Evolutionary conservation across 495 filamentous ascomycete genomes (phyloP).

Genomic region (Trypethelium eluteriae): DNA sequence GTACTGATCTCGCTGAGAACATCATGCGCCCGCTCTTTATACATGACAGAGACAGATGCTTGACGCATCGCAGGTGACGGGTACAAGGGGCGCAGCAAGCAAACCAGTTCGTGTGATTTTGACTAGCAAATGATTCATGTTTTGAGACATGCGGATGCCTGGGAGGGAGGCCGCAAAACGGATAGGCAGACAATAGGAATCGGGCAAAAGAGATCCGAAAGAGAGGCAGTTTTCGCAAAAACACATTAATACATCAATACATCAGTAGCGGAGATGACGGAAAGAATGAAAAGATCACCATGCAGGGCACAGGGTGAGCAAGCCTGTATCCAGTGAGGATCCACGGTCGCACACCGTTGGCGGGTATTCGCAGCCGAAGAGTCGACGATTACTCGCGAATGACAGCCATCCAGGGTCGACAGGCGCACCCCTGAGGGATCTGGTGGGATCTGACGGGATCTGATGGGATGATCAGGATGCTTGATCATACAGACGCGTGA

Average conservation of each 20-base stretch:
- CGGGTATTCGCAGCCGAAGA: not conserved
- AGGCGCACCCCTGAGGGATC: not conserved
- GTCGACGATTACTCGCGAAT: not conserved
- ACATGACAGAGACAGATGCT: constrained; percentile 25
- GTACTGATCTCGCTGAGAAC: constrained; percentile 11
- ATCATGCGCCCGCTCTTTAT: constrained; percentile 26
- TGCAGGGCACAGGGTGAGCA: not conserved
- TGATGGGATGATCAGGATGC: not conserved
- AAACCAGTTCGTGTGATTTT: not conserved
- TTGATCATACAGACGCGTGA: not conserved
- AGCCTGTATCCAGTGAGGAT: not conserved
- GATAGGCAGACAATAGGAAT: not conserved
- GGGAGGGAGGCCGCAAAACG: not conserved
- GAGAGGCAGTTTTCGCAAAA: not conserved
- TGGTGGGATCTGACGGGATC: not conserved
- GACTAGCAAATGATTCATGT: not conserved
- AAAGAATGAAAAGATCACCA: not conserved
- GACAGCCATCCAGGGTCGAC: not conserved
- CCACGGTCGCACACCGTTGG: not conserved
- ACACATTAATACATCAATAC: too few relatives aligned
- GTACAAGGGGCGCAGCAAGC: constrained; percentile 7
- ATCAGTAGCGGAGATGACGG: not conserved
- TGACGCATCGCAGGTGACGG: not conserved
- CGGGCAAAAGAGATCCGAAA: not conserved
- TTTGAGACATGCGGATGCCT: not conserved